A percentile compares a stretch with the other conserved stretches of the same genome.
Evolutionary conservation across 2,329 filamentous ascomycete genomes (phyloP).

Genomic region (Pseudonectria foliicola): DNA sequence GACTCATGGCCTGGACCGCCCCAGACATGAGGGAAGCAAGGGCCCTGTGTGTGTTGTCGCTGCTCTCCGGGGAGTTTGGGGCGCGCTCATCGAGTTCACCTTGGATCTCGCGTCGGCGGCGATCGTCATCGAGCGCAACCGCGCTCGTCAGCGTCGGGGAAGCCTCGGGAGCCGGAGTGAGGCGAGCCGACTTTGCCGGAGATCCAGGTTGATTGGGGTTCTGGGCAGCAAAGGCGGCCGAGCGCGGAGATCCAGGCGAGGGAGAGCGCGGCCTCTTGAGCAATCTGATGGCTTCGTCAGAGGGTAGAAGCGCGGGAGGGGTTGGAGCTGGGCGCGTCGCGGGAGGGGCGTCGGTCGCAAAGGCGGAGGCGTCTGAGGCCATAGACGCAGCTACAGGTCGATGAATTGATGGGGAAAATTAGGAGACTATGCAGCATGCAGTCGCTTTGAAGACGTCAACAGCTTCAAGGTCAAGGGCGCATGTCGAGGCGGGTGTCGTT

Average conservation of each 20-base stretch:
- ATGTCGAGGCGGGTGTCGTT: slow-evolving; percentile 28
- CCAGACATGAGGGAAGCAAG: slow-evolving; percentile 49
- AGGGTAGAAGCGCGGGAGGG: slow-evolving; percentile 29
- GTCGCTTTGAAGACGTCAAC: slow-evolving; percentile 17
- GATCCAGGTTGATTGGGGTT: slow-evolving; percentile 36
- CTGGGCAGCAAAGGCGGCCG: slow-evolving; percentile 19
- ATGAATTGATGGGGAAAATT: slow-evolving; percentile 13
- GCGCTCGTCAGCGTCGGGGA: slow-evolving; percentile 45
- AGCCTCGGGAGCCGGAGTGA: slow-evolving; percentile 36
- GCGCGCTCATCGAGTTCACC: slow-evolving; percentile 30
- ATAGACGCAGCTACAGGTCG: slow-evolving; percentile 31
- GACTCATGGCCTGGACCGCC: slow-evolving; percentile 46
- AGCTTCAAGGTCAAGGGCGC: slow-evolving; percentile 23
- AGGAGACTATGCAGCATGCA: slow-evolving; percentile 13
- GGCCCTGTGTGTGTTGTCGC: slow-evolving; percentile 48
- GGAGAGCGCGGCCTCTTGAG: slow-evolving; percentile 42
- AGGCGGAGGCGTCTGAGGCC: slow-evolving; percentile 46
- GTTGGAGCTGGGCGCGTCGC: slow-evolving; percentile 28
- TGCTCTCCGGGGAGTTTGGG: slow-evolving; percentile 36
- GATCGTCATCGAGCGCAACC: slow-evolving; percentile 47
- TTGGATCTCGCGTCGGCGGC: slow-evolving; percentile 36
- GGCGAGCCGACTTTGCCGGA: slow-evolving; percentile 47
- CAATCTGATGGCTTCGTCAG: slow-evolving; percentile 34
- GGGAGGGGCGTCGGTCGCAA: slow-evolving; percentile 45
- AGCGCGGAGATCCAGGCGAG: slow-evolving; percentile 34